Evolutionary conservation across 257 asterid species (phyloP).

Genomic region (Plantago elongata): DNA sequence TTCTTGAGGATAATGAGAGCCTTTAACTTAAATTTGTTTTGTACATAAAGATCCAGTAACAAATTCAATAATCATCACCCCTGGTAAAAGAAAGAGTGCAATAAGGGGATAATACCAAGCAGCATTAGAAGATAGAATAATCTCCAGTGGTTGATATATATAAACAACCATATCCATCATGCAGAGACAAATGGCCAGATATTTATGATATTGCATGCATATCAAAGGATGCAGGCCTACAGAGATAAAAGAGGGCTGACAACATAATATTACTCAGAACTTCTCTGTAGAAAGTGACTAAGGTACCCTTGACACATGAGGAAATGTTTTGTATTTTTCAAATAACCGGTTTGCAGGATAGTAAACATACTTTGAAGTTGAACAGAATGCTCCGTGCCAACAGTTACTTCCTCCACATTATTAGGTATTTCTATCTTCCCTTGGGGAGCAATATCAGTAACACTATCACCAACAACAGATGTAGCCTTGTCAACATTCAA

Average conservation of each 20-base stretch:
- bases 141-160: neutral
- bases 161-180: slow-evolving; percentile 15
- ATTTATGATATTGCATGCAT: neutral
- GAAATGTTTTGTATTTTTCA: neutral
- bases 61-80: slow-evolving; percentile 16
- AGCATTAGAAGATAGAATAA: neutral
- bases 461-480: slow-evolving; percentile 31
- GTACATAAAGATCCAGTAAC: slow-evolving; percentile 1
- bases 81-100: neutral
- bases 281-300: too few relatives aligned
- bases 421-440: slow-evolving; percentile 37
- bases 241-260: too few relatives aligned
- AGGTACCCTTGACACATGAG: too few relatives aligned
- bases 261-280: too few relatives aligned
- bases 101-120: slow-evolving; percentile 7
- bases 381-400: slow-evolving; percentile 19
- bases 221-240: too few relatives aligned
- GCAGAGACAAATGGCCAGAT: neutral
- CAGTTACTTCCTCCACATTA: slow-evolving; percentile 25
- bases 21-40: slow-evolving; percentile 13
- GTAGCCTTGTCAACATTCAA: slow-evolving; percentile 38
- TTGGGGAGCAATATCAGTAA: slow-evolving; percentile 30
- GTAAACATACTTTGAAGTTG: slow-evolving; percentile 26
- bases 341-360: slow-evolving; percentile 1
- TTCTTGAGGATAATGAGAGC: slow-evolving; percentile 14